Evolutionary conservation across 148 eudicot genomes (phyloP).

Genomic region (Fagopyrum esculentum): DNA sequence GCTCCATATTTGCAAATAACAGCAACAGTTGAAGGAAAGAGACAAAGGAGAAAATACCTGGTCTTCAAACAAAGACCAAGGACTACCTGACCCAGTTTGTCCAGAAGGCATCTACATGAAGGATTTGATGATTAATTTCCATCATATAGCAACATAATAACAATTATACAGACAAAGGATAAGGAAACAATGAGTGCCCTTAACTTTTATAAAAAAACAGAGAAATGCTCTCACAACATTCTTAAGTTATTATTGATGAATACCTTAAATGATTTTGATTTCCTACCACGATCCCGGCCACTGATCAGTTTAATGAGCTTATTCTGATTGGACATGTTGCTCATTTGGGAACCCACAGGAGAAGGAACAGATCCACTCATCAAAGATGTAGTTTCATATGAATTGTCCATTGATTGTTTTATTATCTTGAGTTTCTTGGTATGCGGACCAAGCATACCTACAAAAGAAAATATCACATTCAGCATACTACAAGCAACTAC

Average conservation of each 20-base stretch:
- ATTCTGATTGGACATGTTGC: slow-evolving; percentile 74
- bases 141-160: slow-evolving; percentile 3
- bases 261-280: slow-evolving; percentile 73
- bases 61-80: slow-evolving; percentile 88
- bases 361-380: slow-evolving; percentile 63
- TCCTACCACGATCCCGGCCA: slow-evolving; percentile 68
- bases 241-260: background rate
- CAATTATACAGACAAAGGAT: background rate
- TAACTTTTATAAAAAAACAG: background rate
- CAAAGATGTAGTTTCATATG: slow-evolving; percentile 47
- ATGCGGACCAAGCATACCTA: slow-evolving; percentile 61
- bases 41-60: slow-evolving; percentile 42
- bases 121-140: slow-evolving; percentile 21
- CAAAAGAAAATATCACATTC: background rate
- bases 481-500: background rate
- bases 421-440: slow-evolving; percentile 61
- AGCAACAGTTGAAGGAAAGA: background rate
- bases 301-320: slow-evolving; percentile 72
- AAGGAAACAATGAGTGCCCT: background rate
- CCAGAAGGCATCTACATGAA: slow-evolving; percentile 53
- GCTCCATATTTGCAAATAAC: background rate
- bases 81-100: slow-evolving; percentile 67
- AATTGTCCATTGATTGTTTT: slow-evolving; percentile 56
- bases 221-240: background rate
- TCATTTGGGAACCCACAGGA: slow-evolving; percentile 85